Percentiles rank a stretch among this genome's conserved stretches.
phyloP scores from a whole-genome alignment of 164 flowering plant genomes.

The Vitis rotundifolia region DNA sequence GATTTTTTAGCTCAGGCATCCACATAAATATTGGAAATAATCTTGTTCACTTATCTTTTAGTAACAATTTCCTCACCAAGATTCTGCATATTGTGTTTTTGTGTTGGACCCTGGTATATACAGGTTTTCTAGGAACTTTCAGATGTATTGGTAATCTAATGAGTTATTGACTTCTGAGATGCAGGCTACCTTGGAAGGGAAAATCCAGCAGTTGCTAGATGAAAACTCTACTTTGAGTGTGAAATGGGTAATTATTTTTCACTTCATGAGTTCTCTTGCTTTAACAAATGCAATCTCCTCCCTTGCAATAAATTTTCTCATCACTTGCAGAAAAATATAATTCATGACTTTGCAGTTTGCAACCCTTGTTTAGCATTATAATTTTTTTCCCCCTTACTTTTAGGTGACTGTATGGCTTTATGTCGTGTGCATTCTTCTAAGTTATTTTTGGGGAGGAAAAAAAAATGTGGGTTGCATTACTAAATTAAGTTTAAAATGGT shows the following conservation, averaged over 20 bases:
- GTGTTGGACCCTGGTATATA: background rate
- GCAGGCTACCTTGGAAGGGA: conserved; percentile 38
- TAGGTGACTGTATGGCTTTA: too few relatives aligned
- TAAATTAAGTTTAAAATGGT: background rate
- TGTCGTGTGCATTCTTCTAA: too few relatives aligned
- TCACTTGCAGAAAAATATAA: too few relatives aligned
- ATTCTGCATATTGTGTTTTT: background rate
- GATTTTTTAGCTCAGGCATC: background rate
- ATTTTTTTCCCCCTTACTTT: too few relatives aligned
- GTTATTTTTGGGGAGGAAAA: too few relatives aligned
- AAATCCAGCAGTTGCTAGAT: conserved; percentile 20
- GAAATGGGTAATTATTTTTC: conserved; percentile 24
- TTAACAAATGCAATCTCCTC: background rate
- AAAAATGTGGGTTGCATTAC: too few relatives aligned
- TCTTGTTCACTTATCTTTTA: background rate
- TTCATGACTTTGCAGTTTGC: too few relatives aligned
- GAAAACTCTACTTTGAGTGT: conserved; percentile 19
- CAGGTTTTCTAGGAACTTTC: background rate
- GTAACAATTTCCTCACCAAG: background rate
- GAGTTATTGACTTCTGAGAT: background rate
- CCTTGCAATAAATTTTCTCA: too few relatives aligned
- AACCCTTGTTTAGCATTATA: too few relatives aligned
- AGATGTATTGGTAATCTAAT: background rate
- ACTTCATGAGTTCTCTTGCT: background rate
- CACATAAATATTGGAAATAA: background rate